Conservation (phyloP, 2,329 filamentous ascomycete species). For the Diaporthe capsici region DNA sequence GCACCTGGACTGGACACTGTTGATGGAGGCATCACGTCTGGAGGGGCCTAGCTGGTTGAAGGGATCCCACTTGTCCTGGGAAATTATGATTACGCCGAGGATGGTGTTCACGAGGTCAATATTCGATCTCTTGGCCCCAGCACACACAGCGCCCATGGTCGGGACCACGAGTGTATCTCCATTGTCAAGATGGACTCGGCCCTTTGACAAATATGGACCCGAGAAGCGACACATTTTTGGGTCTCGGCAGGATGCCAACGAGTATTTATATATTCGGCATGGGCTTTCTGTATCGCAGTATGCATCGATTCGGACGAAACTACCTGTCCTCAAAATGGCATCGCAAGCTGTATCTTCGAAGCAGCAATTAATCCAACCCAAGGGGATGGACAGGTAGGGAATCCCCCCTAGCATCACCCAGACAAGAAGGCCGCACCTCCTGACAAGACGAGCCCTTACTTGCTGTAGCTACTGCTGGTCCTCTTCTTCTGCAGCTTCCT, state of each 20-base stretch:
- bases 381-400: not conserved
- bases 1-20: not conserved
- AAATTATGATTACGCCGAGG: not conserved
- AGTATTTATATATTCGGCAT: not conserved
- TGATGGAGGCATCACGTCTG: not conserved
- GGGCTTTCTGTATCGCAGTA: not conserved
- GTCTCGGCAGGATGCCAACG: not conserved
- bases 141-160: not conserved
- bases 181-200: not conserved
- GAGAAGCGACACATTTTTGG: not conserved
- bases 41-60: not conserved
- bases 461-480: conserved; percentile 28
- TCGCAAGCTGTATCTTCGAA: not conserved
- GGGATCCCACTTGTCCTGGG: too few relatives aligned
- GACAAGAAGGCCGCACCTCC: not conserved
- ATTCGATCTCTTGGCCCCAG: not conserved
- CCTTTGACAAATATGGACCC: not conserved
- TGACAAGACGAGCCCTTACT: not conserved
- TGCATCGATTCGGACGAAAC: too few relatives aligned
- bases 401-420: not conserved
- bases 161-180: not conserved
- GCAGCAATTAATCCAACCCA: not conserved
- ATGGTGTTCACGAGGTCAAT: not conserved
- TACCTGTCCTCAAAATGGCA: not conserved
- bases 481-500: conserved; percentile 38